These are phyloP conservation scores for Calocera viscosa DNA, from an alignment of 768 basidiomycete genomes.

Conservation along the genomic window DNA sequence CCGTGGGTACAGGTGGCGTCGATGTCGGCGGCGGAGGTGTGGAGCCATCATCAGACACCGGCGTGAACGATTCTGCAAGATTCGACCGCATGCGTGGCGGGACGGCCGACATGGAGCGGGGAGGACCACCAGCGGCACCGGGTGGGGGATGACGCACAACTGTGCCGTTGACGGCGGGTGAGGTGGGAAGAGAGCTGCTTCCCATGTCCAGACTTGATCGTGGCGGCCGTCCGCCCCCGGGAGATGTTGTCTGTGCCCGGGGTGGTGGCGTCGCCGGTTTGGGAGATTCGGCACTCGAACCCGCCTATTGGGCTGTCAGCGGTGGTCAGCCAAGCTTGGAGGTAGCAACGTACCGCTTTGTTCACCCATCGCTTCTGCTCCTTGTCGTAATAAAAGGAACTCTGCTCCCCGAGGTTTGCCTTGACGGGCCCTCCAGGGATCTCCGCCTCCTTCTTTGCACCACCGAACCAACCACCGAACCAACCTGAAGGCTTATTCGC, in stretches of 20 bases:
- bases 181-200: conserved; percentile 23
- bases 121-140: conserved; percentile 42
- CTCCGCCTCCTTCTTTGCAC: conserved; percentile 48
- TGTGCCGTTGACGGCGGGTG: conserved; percentile 22
- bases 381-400: conserved; percentile 81
- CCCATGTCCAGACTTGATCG: conserved; percentile 15
- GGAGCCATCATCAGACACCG: conserved; percentile 4
- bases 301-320: conserved; percentile 29
- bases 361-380: conserved; percentile 96
- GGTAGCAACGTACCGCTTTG: conserved; percentile 52
- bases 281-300: conserved; percentile 40
- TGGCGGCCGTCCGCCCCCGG: conserved; percentile 39
- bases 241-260: conserved; percentile 76
- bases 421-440: conserved; percentile 53
- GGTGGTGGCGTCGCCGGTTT: conserved; percentile 64
- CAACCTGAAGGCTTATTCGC: conserved; percentile 23
- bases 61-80: conserved; percentile 26
- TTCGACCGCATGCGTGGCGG: conserved; percentile 52
- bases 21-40: conserved; percentile 2
- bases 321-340: background rate
- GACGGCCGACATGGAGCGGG: conserved; percentile 34
- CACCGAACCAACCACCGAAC: conserved; percentile 63
- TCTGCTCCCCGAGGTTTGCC: conserved; percentile 88
- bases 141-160: conserved; percentile 32
- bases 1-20: conserved; percentile 34